These are phyloP conservation scores for Chlorophyllum brunneum DNA, from an alignment of 768 basidiomycete genomes.

Conservation along the genomic window DNA sequence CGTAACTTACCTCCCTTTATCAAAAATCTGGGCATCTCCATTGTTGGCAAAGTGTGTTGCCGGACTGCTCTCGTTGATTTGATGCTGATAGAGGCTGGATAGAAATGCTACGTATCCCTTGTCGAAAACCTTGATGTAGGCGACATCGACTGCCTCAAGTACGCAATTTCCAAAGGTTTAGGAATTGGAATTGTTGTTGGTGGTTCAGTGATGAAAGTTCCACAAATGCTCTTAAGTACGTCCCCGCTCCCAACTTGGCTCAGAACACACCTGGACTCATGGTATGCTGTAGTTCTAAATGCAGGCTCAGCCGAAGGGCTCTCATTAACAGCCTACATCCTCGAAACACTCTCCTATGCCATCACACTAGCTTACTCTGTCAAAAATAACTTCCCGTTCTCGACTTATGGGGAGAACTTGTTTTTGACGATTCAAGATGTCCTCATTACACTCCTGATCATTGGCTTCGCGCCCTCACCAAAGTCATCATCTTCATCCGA, in stretches of 20 bases:
- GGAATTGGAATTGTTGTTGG: slow-evolving; percentile 91
- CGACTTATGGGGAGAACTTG: slow-evolving; percentile 95
- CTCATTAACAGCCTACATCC: slow-evolving; percentile 79
- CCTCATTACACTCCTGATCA: slow-evolving; percentile 84
- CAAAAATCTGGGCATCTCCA: slow-evolving; percentile 3
- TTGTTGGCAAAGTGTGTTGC: slow-evolving; percentile 3
- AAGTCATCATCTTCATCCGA: slow-evolving; percentile 18
- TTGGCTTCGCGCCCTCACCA: slow-evolving; percentile 51
- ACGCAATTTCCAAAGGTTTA: slow-evolving; percentile 86
- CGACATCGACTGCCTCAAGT: slow-evolving; percentile 85
- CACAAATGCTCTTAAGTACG: slow-evolving; percentile 85
- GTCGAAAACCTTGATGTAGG: slow-evolving; percentile 78
- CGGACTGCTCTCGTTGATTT: not conserved
- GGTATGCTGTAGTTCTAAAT: slow-evolving; percentile 49
- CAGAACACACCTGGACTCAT: slow-evolving; percentile 5
- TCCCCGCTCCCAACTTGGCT: slow-evolving; percentile 2
- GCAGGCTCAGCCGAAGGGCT: slow-evolving; percentile 82
- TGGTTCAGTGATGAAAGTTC: slow-evolving; percentile 94
- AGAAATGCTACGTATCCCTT: slow-evolving; percentile 91
- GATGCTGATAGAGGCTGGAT: not conserved
- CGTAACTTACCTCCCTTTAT: slow-evolving; percentile 5
- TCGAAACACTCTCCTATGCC: slow-evolving; percentile 89
- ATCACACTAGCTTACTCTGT: slow-evolving; percentile 88
- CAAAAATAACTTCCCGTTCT: slow-evolving; percentile 87
- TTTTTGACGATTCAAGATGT: slow-evolving; percentile 90